These are phyloP conservation scores for Flaveria trinervia DNA, from an alignment of 129 eudicot genomes.

Conservation along the genomic window DNA sequence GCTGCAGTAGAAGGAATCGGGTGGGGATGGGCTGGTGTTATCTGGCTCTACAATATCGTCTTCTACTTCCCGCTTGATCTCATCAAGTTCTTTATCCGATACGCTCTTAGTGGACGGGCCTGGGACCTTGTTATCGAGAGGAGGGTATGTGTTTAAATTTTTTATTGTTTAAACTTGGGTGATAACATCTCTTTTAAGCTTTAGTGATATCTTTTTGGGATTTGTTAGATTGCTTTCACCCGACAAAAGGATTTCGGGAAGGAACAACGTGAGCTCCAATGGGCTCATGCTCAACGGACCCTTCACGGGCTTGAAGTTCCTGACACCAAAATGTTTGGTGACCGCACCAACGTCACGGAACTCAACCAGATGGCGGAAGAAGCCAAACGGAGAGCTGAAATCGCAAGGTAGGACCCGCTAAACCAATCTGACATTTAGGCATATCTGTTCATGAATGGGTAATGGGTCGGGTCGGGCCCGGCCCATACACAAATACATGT, in stretches of 20 bases:
- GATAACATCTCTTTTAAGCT: background rate
- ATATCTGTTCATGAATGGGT: background rate
- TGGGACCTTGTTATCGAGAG: constrained; percentile 99
- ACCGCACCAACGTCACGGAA: constrained; percentile 69
- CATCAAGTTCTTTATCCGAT: constrained; percentile 82
- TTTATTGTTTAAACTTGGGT: background rate
- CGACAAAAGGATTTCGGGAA: constrained; percentile 94
- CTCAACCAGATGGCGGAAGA: constrained; percentile 99
- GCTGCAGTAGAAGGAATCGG: constrained; percentile 99
- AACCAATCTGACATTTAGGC: background rate
- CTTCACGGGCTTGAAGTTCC: constrained; percentile 98
- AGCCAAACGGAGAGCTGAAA: constrained; percentile 96
- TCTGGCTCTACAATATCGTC: constrained; percentile 91
- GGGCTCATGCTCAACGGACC: constrained; percentile 99
- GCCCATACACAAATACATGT: background rate
- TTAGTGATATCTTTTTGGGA: background rate
- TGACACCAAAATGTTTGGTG: constrained; percentile 79
- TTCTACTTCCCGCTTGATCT: constrained; percentile 84
- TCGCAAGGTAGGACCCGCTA: constrained; percentile 63
- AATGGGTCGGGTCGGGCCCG: background rate
- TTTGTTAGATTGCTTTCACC: constrained; percentile 81
- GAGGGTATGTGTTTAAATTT: constrained; percentile 55
- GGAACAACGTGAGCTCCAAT: constrained; percentile 92
- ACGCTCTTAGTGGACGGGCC: constrained; percentile 89
- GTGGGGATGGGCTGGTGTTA: constrained; percentile 99